Conservation (phyloP, 192 early-diverging fungal species). For the Pecoramyces ruminantium region DNA sequence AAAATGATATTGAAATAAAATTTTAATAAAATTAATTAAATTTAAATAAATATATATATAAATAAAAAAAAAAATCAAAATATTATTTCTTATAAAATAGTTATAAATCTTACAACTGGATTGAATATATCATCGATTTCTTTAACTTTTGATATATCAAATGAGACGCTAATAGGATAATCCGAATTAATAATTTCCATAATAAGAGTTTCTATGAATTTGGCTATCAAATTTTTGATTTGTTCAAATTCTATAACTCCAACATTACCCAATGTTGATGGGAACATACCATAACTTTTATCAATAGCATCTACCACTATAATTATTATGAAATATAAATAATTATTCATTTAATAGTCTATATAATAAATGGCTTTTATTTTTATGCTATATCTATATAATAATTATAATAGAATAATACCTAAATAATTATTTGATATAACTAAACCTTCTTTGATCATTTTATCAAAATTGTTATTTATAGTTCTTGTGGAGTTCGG, state of each 20-base stretch:
- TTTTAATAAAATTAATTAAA: too few species aligned
- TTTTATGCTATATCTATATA: too few species aligned
- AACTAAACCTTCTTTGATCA: background rate
- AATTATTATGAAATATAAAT: background rate
- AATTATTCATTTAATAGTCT: too few species aligned
- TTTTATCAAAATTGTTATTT: background rate
- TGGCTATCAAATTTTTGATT: background rate
- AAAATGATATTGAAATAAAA: background rate
- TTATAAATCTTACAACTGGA: background rate
- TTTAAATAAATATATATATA: too few species aligned
- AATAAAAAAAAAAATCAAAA: too few species aligned
- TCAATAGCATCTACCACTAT: slow-evolving; percentile 10
- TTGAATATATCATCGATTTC: background rate
- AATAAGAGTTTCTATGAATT: slow-evolving; percentile 1
- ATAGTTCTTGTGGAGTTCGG: background rate
- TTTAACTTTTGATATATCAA: background rate
- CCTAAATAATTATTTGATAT: slow-evolving; percentile 7
- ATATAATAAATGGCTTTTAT: too few species aligned
- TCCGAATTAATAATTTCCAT: background rate
- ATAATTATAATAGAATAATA: background rate
- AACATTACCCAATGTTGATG: slow-evolving; percentile 10
- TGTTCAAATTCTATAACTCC: slow-evolving; percentile 5
- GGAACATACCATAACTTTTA: slow-evolving; percentile 11
- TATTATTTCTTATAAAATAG: too few species aligned
- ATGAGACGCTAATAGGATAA: background rate